phyloP scores from a whole-genome alignment of 1,139 yeast genomes.

The Debaryomyces psychrophilus region DNA sequence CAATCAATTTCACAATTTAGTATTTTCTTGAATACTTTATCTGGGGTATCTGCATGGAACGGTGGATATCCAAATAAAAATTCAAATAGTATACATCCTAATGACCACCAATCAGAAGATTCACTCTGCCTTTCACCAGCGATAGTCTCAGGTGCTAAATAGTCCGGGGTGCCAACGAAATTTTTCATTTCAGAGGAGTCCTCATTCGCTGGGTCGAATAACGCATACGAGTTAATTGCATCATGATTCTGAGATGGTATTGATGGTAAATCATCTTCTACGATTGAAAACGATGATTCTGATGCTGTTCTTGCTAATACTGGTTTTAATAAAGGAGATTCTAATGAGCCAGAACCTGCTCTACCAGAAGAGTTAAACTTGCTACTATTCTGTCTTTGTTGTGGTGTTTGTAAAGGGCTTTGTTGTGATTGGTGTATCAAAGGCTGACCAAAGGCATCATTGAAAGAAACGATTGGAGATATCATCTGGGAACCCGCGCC shows the following conservation, averaged over 20 bases:
- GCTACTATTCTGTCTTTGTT: slow-evolving; percentile 2
- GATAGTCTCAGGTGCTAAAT: slow-evolving; percentile 95
- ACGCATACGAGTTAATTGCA: slow-evolving; percentile 52
- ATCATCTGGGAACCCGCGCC: slow-evolving; percentile 8
- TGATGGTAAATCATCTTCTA: slow-evolving; percentile 49
- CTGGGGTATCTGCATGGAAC: slow-evolving; percentile 83
- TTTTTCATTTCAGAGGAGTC: slow-evolving; percentile 44
- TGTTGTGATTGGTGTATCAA: slow-evolving; percentile 12
- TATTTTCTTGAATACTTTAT: slow-evolving; percentile 80
- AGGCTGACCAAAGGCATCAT: slow-evolving; percentile 11
- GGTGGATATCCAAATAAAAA: slow-evolving; percentile 94
- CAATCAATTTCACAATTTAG: slow-evolving; percentile 75
- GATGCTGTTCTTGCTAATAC: slow-evolving; percentile 51
- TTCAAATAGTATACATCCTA: slow-evolving; percentile 94
- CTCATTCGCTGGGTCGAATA: slow-evolving; percentile 69
- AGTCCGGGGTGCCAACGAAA: slow-evolving; percentile 97
- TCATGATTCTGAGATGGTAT: slow-evolving; percentile 27
- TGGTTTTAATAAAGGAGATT: slow-evolving; percentile 55
- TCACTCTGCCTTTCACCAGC: slow-evolving; percentile 83
- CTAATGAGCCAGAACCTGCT: slow-evolving; percentile 39
- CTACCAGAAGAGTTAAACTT: slow-evolving; percentile 17
- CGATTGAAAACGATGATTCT: slow-evolving; percentile 57
- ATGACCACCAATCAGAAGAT: slow-evolving; percentile 97
- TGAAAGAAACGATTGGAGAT: slow-evolving; percentile 14
- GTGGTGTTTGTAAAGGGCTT: slow-evolving; percentile 10